Conservation (phyloP, 2,329 filamentous ascomycete genomes). For the Ophiostoma fasciatum region DNA sequence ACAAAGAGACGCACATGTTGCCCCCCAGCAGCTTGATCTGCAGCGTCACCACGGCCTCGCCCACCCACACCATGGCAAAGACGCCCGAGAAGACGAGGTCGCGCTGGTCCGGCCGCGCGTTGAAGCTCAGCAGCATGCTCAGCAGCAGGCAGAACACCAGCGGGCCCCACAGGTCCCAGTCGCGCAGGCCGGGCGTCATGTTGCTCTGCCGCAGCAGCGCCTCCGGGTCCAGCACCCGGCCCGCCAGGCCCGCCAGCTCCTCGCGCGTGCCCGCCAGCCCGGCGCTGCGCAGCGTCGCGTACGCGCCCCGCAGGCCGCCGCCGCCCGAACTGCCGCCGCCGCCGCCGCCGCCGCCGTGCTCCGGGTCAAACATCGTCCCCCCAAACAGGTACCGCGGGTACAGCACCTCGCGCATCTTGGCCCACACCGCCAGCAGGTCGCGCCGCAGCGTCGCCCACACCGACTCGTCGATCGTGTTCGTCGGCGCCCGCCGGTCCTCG, state of each 20-base stretch:
- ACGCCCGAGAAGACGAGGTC: conserved; percentile 89
- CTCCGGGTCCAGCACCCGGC: conserved; percentile 49
- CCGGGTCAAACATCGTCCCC: conserved; percentile 46
- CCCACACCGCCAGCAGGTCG: conserved; percentile 86
- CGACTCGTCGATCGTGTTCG: conserved; percentile 90
- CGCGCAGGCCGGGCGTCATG: conserved; percentile 80
- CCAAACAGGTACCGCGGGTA: conserved; percentile 87
- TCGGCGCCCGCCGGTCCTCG: conserved; percentile 77
- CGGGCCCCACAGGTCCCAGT: conserved; percentile 98
- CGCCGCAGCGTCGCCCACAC: conserved; percentile 96
- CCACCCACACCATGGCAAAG: conserved; percentile 94
- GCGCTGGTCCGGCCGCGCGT: conserved; percentile 64
- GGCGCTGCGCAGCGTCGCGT: conserved; percentile 43
- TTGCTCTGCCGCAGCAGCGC: conserved; percentile 42
- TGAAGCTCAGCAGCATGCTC: conserved; percentile 59
- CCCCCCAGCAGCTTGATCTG: conserved; percentile 95
- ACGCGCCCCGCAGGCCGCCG: conserved; percentile 37
- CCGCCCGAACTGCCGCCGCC: not conserved
- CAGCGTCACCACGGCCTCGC: conserved; percentile 89
- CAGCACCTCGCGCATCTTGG: conserved; percentile 94
- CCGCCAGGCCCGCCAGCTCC: conserved; percentile 45
- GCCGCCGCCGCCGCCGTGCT: conserved; percentile 21
- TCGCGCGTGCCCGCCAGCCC: conserved; percentile 45
- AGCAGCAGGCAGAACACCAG: conserved; percentile 85
- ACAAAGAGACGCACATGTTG: conserved; percentile 60